phyloP scores from a whole-genome alignment of 306 rosid species.

The Trifolium fragiferum region DNA sequence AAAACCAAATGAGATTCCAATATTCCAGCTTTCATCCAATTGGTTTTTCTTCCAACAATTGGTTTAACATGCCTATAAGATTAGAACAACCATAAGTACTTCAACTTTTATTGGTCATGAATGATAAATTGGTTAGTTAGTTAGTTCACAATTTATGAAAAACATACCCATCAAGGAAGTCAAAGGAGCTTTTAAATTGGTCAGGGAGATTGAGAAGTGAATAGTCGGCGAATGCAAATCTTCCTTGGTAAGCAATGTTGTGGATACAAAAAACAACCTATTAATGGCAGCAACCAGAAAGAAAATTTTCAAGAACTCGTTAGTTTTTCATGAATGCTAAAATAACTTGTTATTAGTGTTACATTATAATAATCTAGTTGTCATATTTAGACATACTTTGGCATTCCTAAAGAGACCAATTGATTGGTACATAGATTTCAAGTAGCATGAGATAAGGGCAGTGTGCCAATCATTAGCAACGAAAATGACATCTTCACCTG shows the following conservation, averaged over 20 bases:
- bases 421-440: constrained; percentile 62
- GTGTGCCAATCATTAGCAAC: constrained; percentile 90
- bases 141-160: constrained; percentile 1
- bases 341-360: background rate
- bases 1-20: constrained; percentile 62
- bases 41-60: constrained; percentile 71
- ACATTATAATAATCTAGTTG: background rate
- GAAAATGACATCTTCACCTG: constrained; percentile 82
- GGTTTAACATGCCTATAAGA: constrained; percentile 65
- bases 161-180: constrained; percentile 80
- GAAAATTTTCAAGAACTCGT: constrained; percentile 5
- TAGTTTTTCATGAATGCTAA: constrained; percentile 24
- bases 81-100: constrained; percentile 8
- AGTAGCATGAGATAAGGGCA: constrained; percentile 71
- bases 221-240: constrained; percentile 66
- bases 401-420: constrained; percentile 64
- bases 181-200: constrained; percentile 70
- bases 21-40: constrained; percentile 86
- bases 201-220: constrained; percentile 72
- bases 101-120: background rate
- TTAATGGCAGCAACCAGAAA: constrained; percentile 27
- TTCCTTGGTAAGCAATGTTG: constrained; percentile 89
- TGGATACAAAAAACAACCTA: constrained; percentile 82
- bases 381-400: constrained; percentile 52
- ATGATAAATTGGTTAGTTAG: background rate